phyloP scores from a whole-genome alignment of 768 basidiomycete species.

The Paxillus involutus region DNA sequence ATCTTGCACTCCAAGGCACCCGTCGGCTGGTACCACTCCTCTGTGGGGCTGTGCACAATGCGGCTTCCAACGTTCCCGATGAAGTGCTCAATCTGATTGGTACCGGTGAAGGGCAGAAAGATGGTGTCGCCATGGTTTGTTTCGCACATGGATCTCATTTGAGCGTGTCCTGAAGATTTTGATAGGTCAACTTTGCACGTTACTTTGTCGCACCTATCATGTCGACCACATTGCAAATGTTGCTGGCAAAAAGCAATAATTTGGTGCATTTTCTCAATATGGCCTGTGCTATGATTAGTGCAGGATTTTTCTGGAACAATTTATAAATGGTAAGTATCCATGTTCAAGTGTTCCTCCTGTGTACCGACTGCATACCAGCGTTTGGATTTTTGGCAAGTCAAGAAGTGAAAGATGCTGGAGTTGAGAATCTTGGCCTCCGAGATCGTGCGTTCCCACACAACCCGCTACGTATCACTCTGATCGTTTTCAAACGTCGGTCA shows the following conservation, averaged over 20 bases:
- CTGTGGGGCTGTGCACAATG: slow-evolving; percentile 77
- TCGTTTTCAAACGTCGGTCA: too few relatives aligned
- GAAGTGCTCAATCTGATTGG: slow-evolving; percentile 73
- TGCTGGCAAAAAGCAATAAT: slow-evolving; percentile 69
- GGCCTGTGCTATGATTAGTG: too few relatives aligned
- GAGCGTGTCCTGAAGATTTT: neutral
- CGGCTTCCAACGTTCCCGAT: slow-evolving; percentile 81
- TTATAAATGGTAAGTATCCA: too few relatives aligned
- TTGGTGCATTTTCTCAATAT: neutral
- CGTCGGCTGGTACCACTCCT: slow-evolving; percentile 94
- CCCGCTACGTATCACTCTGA: neutral
- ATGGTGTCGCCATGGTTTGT: too few relatives aligned
- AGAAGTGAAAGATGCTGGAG: too few relatives aligned
- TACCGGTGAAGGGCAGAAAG: slow-evolving; percentile 54
- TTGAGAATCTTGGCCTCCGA: slow-evolving; percentile 47
- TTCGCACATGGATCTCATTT: neutral
- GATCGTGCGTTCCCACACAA: slow-evolving; percentile 35
- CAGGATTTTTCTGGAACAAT: too few relatives aligned
- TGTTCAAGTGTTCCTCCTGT: too few relatives aligned
- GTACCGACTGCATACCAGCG: too few relatives aligned
- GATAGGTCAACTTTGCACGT: slow-evolving; percentile 82
- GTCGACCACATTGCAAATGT: slow-evolving; percentile 79
- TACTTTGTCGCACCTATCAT: slow-evolving; percentile 71
- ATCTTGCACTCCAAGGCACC: slow-evolving; percentile 72
- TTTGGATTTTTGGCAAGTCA: too few relatives aligned